Evolutionary conservation across 257 asterid genomes (phyloP).

Genomic region (Nicotiana sylvestris): DNA sequence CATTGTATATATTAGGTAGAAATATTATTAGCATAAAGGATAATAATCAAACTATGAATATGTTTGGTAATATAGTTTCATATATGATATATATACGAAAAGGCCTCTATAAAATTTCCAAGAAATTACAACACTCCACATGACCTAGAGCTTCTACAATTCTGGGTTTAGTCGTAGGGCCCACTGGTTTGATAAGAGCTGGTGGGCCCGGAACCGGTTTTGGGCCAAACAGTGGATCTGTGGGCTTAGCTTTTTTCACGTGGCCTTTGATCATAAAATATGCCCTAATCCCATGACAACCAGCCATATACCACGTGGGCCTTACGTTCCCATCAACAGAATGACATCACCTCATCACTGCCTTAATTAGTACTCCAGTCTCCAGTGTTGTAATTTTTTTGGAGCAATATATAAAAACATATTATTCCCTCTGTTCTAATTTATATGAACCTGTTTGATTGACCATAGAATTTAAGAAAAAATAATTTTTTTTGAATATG

Average conservation of each 20-base stretch:
- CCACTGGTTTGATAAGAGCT: neutral
- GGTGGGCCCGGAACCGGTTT: neutral
- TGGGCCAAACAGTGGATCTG: neutral
- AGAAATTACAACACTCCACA: neutral
- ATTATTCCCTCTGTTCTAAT: too few species aligned
- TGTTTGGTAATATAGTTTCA: too few species aligned
- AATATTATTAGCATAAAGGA: too few species aligned
- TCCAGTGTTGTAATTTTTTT: too few species aligned
- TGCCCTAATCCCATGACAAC: slow-evolving; percentile 52
- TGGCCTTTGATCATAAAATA: slow-evolving; percentile 21
- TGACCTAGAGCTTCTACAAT: neutral
- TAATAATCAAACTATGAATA: too few species aligned
- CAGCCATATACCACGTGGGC: slow-evolving; percentile 88
- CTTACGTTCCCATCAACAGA: slow-evolving; percentile 24
- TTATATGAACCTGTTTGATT: too few species aligned
- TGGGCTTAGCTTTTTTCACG: neutral
- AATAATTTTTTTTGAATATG: too few species aligned
- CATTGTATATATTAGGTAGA: too few species aligned
- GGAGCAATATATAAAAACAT: too few species aligned
- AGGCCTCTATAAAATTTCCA: too few species aligned
- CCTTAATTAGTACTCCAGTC: neutral
- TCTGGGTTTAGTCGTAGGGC: neutral
- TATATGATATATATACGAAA: too few species aligned
- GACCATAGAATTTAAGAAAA: too few species aligned
- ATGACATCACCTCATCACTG: slow-evolving; percentile 16